Conservation (phyloP, 2,329 filamentous ascomycete genomes). For the Aspergillus luchuensis region DNA sequence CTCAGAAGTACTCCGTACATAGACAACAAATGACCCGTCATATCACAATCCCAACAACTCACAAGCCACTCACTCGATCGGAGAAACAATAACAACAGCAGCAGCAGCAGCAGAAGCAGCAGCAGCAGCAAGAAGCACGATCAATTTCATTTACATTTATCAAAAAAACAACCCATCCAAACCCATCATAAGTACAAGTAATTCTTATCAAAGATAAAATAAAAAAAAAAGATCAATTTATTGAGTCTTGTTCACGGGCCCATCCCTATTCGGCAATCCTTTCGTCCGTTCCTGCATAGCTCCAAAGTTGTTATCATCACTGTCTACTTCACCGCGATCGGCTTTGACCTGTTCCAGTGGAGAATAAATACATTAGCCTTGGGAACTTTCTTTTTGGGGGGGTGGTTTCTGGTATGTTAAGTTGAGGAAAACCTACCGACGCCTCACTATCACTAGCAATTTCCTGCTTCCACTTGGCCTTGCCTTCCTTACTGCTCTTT, state of each 20-base stretch:
- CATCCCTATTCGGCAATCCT: slow-evolving; percentile 31
- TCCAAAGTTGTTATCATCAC: slow-evolving; percentile 48
- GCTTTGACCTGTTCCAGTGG: slow-evolving; percentile 54
- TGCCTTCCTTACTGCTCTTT: slow-evolving; percentile 56
- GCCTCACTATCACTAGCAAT: slow-evolving; percentile 80
- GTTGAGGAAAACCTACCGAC: slow-evolving; percentile 53
- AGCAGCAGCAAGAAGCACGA: background rate
- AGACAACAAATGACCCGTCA: no score
- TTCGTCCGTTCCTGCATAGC: slow-evolving; percentile 63
- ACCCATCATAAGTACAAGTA: background rate
- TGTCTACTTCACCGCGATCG: slow-evolving; percentile 54
- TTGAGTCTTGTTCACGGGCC: slow-evolving; percentile 42
- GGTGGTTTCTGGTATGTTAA: no score
- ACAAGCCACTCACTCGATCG: no score
- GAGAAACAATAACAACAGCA: background rate
- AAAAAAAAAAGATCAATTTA: slow-evolving; percentile 2
- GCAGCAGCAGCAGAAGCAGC: background rate
- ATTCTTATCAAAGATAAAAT: no score
- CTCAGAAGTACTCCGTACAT: no score
- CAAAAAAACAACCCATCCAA: background rate
- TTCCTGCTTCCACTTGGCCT: slow-evolving; percentile 74
- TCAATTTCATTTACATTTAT: background rate
- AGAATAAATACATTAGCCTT: background rate
- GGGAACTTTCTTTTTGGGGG: no score
- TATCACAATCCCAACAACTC: no score